Percentiles rank a stretch among this genome's conserved stretches.
Conservation (phyloP, 805 yeast genomes). For the Saccharomyces jurei region DNA sequence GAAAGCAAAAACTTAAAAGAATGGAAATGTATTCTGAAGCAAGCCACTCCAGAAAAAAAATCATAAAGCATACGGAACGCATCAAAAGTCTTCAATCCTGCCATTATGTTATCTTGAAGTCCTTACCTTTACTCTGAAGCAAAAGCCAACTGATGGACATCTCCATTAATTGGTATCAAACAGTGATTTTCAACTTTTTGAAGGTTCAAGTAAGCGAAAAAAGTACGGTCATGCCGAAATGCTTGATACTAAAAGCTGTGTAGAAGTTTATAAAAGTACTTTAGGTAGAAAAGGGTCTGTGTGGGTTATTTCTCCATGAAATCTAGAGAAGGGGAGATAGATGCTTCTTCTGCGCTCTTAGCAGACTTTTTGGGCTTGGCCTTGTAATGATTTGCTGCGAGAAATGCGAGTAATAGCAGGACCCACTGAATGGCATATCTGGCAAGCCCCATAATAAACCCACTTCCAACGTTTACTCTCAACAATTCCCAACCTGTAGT, state of each 20-base stretch:
- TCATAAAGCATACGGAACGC: conserved; percentile 51
- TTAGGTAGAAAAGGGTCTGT: neutral
- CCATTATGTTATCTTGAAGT: conserved; percentile 13
- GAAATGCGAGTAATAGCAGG: conserved; percentile 7
- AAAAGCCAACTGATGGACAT: neutral
- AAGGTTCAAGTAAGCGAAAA: neutral
- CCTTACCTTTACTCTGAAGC: neutral
- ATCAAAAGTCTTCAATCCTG: conserved; percentile 49
- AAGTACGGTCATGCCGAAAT: neutral
- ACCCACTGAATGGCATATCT: conserved; percentile 12
- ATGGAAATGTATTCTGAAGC: neutral
- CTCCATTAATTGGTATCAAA: neutral
- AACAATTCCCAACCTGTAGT: conserved; percentile 16
- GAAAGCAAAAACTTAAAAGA: neutral
- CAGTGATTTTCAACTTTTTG: neutral
- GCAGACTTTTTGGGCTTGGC: conserved; percentile 2
- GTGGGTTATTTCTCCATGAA: neutral
- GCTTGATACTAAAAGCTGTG: neutral
- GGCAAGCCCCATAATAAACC: conserved; percentile 14
- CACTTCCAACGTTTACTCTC: conserved; percentile 14
- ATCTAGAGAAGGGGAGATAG: neutral
- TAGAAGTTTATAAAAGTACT: neutral
- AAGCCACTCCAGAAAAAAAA: neutral
- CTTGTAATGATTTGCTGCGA: conserved; percentile 11
- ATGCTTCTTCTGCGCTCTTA: neutral